Base-by-base conservation (phyloP, 108 stramenopile species). In the Cafeteria roenbergensis region DNA sequence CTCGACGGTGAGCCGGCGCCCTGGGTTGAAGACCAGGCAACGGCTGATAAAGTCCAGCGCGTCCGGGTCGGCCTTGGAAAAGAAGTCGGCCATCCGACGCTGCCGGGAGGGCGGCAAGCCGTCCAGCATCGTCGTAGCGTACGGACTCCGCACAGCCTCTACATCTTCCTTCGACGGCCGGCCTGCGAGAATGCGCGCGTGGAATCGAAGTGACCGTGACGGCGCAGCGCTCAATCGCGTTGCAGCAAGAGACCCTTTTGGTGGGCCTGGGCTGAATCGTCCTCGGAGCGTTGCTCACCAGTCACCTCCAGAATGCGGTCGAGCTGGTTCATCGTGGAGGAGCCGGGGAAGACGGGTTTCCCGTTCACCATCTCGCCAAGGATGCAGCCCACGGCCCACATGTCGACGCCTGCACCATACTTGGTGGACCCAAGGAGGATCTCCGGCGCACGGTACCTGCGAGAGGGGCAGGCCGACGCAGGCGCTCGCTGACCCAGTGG, bases 391-490 rank as follows among this genome's bases (percentile, higher is more conserved):
- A 74, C 57, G 52, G 59, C 53, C 81, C 81, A 79, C 51, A 79
- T 74, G 57, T 79, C 78, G 31, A 77, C 70, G 6, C 64, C 66
- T 57, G 68, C 77, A 0, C 80, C 72, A 62, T 85, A 85, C 20
- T 63, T 50, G 22, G 80, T 78, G 1, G 77, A 79, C 0, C 83
- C 85, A 26, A 84, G 72, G 25, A 85, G 75, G 30, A 85, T 80
- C 66, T 85, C 84, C 9, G 85, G 85, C n/a, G 83, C 79, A 20
- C 85, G 69, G 63, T 85, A 85, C 68, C n/a, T n/a, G n/a, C n/a
- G n/a, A n/a, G n/a, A n/a, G n/a, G n/a, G n/a, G n/a, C n/a, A n/a
- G n/a, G n/a, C n/a, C n/a, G n/a, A n/a, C n/a, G n/a, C n/a, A n/a
- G 9, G 38, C 9, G 4, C 38, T 12, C 12, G 38, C 9, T 12